phyloP scores from a whole-genome alignment of 2,329 filamentous ascomycete genomes.

The Aspergillus luchuensis region DNA sequence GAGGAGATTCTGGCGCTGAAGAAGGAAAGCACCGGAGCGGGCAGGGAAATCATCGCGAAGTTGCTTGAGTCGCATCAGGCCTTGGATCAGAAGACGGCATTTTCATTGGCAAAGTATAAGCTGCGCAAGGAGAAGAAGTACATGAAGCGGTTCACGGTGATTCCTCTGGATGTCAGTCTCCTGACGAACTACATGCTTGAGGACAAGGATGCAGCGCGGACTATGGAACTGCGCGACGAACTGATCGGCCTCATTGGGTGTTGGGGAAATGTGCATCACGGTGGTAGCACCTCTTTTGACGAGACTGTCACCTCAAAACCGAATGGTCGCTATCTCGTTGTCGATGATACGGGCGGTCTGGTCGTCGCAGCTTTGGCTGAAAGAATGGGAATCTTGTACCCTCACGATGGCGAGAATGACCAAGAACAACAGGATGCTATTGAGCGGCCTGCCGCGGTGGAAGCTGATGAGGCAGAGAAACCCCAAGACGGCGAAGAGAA shows the following conservation, averaged over 20 bases:
- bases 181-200: constrained; percentile 76
- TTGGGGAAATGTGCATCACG: constrained; percentile 86
- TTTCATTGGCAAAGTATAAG: constrained; percentile 94
- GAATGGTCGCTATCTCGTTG: constrained; percentile 72
- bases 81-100: constrained; percentile 90
- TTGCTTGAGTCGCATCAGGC: constrained; percentile 86
- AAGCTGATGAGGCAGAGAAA: constrained; percentile 25
- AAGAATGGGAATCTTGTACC: constrained; percentile 78
- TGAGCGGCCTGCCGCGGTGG: neutral
- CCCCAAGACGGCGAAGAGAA: constrained; percentile 22
- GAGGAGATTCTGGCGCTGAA: constrained; percentile 73
- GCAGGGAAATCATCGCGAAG: constrained; percentile 89
- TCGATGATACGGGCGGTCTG: constrained; percentile 85
- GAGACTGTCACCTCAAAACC: constrained; percentile 30
- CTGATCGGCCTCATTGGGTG: constrained; percentile 77
- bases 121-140: constrained; percentile 93
- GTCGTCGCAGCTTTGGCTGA: constrained; percentile 83
- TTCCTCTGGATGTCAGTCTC: constrained; percentile 78
- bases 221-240: constrained; percentile 86
- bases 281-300: constrained; percentile 43
- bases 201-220: constrained; percentile 76
- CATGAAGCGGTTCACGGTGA: constrained; percentile 78
- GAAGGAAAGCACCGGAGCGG: constrained; percentile 72
- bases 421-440: constrained; percentile 1
- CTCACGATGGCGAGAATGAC: constrained; percentile 29